These are phyloP conservation scores for Pontederia paniculata DNA, from an alignment of 176 grass and related monocot species.

Conservation along the genomic window DNA sequence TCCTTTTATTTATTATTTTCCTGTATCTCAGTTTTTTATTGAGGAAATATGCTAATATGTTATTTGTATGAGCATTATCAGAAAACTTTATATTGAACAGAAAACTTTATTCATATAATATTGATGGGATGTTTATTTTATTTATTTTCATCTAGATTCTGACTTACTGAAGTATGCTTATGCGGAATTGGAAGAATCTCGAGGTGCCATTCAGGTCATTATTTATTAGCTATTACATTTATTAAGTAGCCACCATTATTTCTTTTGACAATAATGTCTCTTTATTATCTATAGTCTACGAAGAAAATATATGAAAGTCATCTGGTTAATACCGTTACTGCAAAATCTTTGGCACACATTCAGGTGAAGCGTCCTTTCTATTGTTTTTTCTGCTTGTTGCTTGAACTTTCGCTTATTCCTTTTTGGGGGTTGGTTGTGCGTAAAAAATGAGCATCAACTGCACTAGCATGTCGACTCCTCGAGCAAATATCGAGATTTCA, in stretches of 20 bases:
- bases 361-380: constrained; percentile 37
- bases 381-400: constrained; percentile 17
- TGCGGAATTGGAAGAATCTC: constrained; percentile 83
- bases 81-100: background rate
- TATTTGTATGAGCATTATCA: too few relatives aligned
- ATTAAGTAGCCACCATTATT: background rate
- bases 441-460: constrained; percentile 2
- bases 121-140: background rate
- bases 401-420: background rate
- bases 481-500: too few relatives aligned
- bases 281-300: constrained; percentile 39
- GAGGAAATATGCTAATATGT: too few relatives aligned
- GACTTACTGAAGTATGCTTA: constrained; percentile 88
- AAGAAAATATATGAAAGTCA: constrained; percentile 84
- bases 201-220: constrained; percentile 68
- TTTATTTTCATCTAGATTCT: constrained; percentile 46
- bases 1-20: too few relatives aligned
- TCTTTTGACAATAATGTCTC: background rate
- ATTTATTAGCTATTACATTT: constrained; percentile 7
- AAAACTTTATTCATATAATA: background rate
- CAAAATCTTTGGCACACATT: constrained; percentile 63
- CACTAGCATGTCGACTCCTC: too few relatives aligned
- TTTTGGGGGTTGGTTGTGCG: background rate
- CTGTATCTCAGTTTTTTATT: too few relatives aligned
- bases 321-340: constrained; percentile 38